phyloP scores from a whole-genome alignment of 495 filamentous ascomycete species.

The Hypoxylon trugodes region DNA sequence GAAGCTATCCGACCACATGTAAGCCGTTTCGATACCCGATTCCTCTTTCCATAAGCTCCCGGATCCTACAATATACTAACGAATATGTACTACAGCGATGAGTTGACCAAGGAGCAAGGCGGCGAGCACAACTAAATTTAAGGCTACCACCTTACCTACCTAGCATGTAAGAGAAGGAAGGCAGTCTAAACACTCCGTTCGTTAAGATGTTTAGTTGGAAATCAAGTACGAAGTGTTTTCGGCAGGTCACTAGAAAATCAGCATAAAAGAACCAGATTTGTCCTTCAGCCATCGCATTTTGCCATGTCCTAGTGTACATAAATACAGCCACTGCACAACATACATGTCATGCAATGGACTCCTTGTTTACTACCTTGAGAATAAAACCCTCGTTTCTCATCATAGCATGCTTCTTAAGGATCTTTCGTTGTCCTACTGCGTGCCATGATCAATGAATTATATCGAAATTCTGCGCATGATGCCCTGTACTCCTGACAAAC shows the following conservation, averaged over 20 bases:
- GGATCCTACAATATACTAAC: constrained; percentile 33
- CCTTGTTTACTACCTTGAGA: constrained; percentile 34
- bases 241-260: constrained; percentile 25
- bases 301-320: constrained; percentile 46
- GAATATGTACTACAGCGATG: constrained; percentile 59
- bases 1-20: constrained; percentile 87
- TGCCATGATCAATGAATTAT: constrained; percentile 24
- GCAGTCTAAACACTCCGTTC: constrained; percentile 12
- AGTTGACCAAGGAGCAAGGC: constrained; percentile 71
- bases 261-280: constrained; percentile 11
- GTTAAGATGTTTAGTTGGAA: constrained; percentile 11
- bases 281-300: constrained; percentile 32
- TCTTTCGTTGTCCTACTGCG: constrained; percentile 18
- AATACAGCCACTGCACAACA: constrained; percentile 25
- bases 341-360: constrained; percentile 20
- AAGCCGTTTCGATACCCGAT: constrained; percentile 43
- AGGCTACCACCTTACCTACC: background rate
- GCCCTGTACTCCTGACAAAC: constrained; percentile 20
- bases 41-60: background rate
- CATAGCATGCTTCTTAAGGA: constrained; percentile 18
- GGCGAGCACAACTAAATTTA: constrained; percentile 75
- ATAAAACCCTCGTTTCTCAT: constrained; percentile 34
- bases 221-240: constrained; percentile 24
- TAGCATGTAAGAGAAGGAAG: constrained; percentile 21
- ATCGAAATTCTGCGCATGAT: constrained; percentile 30